A percentile compares a stretch with the other conserved stretches of the same genome.
phyloP scores from a whole-genome alignment of 306 rosid genomes.

The Prunus padus region DNA sequence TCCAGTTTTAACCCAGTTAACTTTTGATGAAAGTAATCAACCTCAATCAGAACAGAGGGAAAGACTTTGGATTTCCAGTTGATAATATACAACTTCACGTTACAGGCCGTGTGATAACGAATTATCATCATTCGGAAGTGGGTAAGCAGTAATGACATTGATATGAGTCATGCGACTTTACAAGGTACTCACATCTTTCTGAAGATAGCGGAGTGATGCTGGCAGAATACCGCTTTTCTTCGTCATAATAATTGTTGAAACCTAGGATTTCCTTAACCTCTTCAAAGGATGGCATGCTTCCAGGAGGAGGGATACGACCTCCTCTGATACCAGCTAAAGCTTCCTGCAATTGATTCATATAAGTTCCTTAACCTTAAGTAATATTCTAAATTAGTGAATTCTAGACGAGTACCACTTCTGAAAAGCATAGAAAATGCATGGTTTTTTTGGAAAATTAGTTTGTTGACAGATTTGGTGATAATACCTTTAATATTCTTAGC shows the following conservation, averaged over 20 bases:
- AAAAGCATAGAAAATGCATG: background rate
- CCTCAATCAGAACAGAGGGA: background rate
- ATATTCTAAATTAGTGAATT: background rate
- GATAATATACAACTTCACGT: slow-evolving; percentile 11
- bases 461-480: background rate
- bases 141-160: background rate
- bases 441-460: background rate
- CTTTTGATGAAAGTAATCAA: background rate
- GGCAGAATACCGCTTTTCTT: slow-evolving; percentile 80
- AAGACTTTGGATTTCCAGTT: background rate
- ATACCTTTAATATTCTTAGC: background rate
- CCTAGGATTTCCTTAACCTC: slow-evolving; percentile 87
- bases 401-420: background rate
- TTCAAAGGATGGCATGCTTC: slow-evolving; percentile 90
- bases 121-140: background rate
- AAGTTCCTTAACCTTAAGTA: background rate
- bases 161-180: background rate
- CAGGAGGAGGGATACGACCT: slow-evolving; percentile 95
- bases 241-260: slow-evolving; percentile 84
- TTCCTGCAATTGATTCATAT: slow-evolving; percentile 54
- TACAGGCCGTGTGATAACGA: slow-evolving; percentile 17
- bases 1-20: background rate
- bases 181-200: slow-evolving; percentile 52
- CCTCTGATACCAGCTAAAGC: slow-evolving; percentile 75
- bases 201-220: slow-evolving; percentile 43